phyloP scores from a whole-genome alignment of 331 rosid genomes.

The Malus hybrid region DNA sequence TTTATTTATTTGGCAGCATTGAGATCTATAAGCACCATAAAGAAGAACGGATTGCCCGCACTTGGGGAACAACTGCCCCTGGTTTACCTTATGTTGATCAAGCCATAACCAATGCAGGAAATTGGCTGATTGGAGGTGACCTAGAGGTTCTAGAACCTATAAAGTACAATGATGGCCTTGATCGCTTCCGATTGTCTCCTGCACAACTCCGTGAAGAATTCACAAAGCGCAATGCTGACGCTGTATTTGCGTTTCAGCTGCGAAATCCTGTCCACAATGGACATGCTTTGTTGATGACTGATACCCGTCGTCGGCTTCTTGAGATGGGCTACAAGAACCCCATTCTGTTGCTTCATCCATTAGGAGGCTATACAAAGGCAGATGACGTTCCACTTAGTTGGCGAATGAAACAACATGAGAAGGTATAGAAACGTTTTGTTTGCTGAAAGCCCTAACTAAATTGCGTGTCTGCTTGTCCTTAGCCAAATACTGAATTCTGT shows the following conservation, averaged over 20 bases:
- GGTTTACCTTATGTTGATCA: conserved; percentile 85
- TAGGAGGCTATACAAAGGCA: conserved; percentile 95
- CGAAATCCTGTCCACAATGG: conserved; percentile 98
- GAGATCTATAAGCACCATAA: conserved; percentile 93
- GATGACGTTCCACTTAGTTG: conserved; percentile 95
- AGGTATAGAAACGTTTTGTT: conserved; percentile 33
- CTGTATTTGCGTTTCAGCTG: conserved; percentile 94
- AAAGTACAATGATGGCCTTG: conserved; percentile 86
- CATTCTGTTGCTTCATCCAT: conserved; percentile 85
- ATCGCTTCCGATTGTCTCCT: conserved; percentile 84
- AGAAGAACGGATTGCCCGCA: conserved; percentile 90
- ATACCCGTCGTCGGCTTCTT: conserved; percentile 85
- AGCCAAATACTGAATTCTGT: neutral
- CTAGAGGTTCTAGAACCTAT: conserved; percentile 78
- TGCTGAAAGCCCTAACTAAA: too few species aligned
- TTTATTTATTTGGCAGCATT: conserved; percentile 43
- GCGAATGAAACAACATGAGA: conserved; percentile 98
- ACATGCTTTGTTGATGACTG: conserved; percentile 94
- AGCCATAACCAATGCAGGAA: conserved; percentile 69
- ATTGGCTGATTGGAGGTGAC: conserved; percentile 97
- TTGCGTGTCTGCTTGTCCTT: neutral
- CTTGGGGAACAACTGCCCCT: conserved; percentile 91
- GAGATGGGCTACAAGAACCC: conserved; percentile 98
- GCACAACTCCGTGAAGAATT: conserved; percentile 80
- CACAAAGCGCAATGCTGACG: conserved; percentile 79